Base-by-base conservation (phyloP, 257 asterid species). In the Nicotiana tomentosiformis region DNA sequence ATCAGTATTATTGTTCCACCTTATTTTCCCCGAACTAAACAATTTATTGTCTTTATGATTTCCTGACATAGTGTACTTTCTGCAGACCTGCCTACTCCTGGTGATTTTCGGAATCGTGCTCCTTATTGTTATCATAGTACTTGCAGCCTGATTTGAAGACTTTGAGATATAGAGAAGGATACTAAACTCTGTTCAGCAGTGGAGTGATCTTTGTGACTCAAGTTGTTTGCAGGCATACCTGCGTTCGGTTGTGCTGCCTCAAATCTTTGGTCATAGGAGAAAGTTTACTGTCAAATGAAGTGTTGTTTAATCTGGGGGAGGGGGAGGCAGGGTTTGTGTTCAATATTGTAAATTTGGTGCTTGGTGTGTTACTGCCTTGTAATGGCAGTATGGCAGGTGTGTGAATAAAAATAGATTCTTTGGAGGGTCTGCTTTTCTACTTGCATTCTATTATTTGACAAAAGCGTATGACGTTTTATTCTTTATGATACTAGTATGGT, bases 71-170 rank as follows among this genome's bases (percentile, higher is more conserved):
- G 16, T 5, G n/a, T 26, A 14, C 77, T 60, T 77, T 14, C 46
- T 87, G 89, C 94, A 94, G 98, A 81, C 94, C 67, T 94, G 98
- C 91, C 88, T 94, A 65, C 93, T 94, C 72, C 91, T 94, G 62
- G 97, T 94, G 83, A 94, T 94, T 35, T 94, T 94, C 16, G 97
- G 95, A 81, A 91, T 94, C 32, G 91, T 91, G 86, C 89, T 94
- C 87, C 97, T 93, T 86, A 94, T 94, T 77, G 88, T 94, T 89
- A 83, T 94, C 69, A 86, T 95, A 70, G 89, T 95, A 74, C 92
- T 93, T 12, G 95, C 89, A 56, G 93, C 96, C 60, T 93, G 88
- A 90, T 61, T 55, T 33, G 81, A 64, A 53, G 74, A 49, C 83
- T 77, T 33, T 23, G 58, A 53, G 23, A 78, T 60, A 53, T 20